phyloP scores from a whole-genome alignment of 1,139 yeast genomes.

The Candida dubliniensis region DNA sequence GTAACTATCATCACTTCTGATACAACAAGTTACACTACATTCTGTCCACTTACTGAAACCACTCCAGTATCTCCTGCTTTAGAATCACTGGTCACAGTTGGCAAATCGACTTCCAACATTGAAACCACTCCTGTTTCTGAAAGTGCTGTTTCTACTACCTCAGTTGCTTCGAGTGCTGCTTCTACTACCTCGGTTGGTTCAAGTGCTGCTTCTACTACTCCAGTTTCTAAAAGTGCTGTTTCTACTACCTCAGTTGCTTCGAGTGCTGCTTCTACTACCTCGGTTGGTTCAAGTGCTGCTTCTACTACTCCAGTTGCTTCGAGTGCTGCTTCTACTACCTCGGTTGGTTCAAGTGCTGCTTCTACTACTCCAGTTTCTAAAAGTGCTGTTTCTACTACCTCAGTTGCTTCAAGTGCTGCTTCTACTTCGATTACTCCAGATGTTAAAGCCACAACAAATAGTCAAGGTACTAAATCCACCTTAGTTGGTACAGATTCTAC shows the following conservation, averaged over 20 bases:
- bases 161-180: constrained; percentile 4
- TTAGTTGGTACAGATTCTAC: neutral
- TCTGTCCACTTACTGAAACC: constrained; percentile 17
- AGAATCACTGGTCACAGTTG: neutral
- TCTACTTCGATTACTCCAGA: neutral
- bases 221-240: no score
- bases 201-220: no score
- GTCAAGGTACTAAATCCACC: neutral
- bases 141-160: constrained; percentile 14
- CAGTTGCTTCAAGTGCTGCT: constrained; percentile 6
- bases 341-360: constrained; percentile 18
- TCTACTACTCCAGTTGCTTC: constrained; percentile 37
- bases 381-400: no score
- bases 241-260: constrained; percentile 18
- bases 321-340: constrained; percentile 18
- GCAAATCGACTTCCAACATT: constrained; percentile 3
- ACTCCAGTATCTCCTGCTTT: neutral
- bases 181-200: no score
- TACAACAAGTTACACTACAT: constrained; percentile 18
- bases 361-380: neutral
- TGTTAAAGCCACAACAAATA: neutral
- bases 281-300: constrained; percentile 27
- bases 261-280: constrained; percentile 20
- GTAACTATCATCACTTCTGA: constrained; percentile 30
- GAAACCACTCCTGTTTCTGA: constrained; percentile 1